These are phyloP conservation scores for Tilletia indica DNA, from an alignment of 1,284 basidiomycete species.

Conservation along the genomic window DNA sequence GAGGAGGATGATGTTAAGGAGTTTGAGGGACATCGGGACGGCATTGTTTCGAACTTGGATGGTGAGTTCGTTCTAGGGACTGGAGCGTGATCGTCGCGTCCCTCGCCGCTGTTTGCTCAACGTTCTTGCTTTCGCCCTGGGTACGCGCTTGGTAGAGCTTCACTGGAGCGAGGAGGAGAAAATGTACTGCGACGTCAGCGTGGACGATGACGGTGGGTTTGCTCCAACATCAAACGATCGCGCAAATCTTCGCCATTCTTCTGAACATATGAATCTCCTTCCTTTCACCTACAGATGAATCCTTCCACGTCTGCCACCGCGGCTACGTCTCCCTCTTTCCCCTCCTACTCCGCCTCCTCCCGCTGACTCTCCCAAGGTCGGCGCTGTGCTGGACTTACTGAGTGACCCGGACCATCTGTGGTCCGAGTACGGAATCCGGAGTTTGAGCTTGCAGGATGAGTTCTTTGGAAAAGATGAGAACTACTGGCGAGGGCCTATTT, in stretches of 20 bases:
- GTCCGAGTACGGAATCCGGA: conserved; percentile 84
- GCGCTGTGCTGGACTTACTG: conserved; percentile 74
- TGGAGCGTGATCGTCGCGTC: neutral
- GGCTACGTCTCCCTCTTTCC: conserved; percentile 93
- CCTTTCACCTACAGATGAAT: conserved; percentile 67
- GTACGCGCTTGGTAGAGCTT: conserved; percentile 66
- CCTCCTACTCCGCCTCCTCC: conserved; percentile 70
- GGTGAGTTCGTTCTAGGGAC: conserved; percentile 60
- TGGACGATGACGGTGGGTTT: conserved; percentile 73
- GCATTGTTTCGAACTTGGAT: conserved; percentile 80
- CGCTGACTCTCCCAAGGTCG: conserved; percentile 73
- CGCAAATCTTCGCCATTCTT: too few species aligned
- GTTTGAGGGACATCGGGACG: conserved; percentile 73
- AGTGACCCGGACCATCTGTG: conserved; percentile 78
- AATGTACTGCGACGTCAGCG: conserved; percentile 88
- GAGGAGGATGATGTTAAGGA: conserved; percentile 75
- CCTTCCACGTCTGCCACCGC: conserved; percentile 80
- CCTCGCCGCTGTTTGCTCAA: too few species aligned
- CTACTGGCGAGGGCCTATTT: conserved; percentile 94
- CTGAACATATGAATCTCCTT: neutral
- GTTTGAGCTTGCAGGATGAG: conserved; percentile 77
- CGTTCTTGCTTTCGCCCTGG: too few species aligned
- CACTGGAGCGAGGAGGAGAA: conserved; percentile 85
- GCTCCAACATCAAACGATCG: neutral
- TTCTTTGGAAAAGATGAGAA: conserved; percentile 87